Percentiles rank a stretch among this genome's conserved stretches.
phyloP scores from a whole-genome alignment of 2,329 filamentous ascomycete species.

The Metarhizium rileyi region DNA sequence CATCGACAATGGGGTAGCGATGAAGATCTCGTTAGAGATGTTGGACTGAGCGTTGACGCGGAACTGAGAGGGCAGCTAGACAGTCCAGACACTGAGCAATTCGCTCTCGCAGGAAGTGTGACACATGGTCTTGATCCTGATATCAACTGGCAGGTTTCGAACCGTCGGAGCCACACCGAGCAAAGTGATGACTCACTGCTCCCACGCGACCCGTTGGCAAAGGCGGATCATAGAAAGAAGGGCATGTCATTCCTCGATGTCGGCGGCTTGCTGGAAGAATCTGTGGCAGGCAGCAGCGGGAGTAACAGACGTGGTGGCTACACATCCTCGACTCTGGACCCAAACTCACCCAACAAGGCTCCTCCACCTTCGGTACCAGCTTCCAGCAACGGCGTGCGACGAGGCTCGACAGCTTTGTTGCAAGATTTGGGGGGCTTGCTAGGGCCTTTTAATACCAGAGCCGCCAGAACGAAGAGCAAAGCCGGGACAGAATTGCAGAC shows the following conservation, averaged over 20 bases:
- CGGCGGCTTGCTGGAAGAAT: slow-evolving; percentile 59
- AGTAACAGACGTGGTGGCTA: slow-evolving; percentile 31
- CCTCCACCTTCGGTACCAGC: slow-evolving; percentile 37
- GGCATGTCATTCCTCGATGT: slow-evolving; percentile 77
- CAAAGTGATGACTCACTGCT: slow-evolving; percentile 37
- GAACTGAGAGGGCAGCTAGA: slow-evolving; percentile 34
- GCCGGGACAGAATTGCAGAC: slow-evolving; percentile 35
- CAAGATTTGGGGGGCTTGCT: slow-evolving; percentile 49
- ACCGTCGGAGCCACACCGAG: slow-evolving; percentile 26
- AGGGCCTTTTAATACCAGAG: slow-evolving; percentile 27
- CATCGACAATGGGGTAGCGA: slow-evolving; percentile 77
- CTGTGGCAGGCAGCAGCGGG: slow-evolving; percentile 19
- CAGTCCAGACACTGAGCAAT: slow-evolving; percentile 17
- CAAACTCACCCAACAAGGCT: slow-evolving; percentile 23
- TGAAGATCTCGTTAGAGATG: slow-evolving; percentile 72
- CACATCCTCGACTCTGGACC: slow-evolving; percentile 30
- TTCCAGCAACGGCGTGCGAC: slow-evolving; percentile 32
- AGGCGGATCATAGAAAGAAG: slow-evolving; percentile 17
- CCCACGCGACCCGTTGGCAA: slow-evolving; percentile 23
- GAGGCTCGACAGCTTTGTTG: slow-evolving; percentile 48
- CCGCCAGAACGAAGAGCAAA: slow-evolving; percentile 20
- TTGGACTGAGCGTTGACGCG: slow-evolving; percentile 59
- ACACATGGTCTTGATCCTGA: slow-evolving; percentile 26
- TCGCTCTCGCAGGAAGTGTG: slow-evolving; percentile 26
- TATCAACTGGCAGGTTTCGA: slow-evolving; percentile 38